Evolutionary conservation across 805 yeast genomes (phyloP), one percentile per base, ranked within the genome.

Genomic region (Starmerella floricola): DNA sequence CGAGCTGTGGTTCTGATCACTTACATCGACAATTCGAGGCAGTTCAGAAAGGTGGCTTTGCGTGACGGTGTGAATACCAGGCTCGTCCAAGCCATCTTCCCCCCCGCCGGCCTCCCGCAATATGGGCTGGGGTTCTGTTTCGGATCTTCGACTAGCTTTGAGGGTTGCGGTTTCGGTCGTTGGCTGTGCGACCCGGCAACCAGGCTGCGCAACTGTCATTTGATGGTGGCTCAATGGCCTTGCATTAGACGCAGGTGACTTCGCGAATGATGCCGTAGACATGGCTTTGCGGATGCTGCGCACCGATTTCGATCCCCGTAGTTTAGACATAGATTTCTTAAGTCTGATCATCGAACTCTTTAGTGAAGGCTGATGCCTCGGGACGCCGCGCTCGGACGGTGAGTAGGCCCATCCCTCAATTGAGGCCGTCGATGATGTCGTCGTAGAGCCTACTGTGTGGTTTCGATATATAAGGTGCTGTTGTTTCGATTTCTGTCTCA

Each of bases 401-500:
- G 50, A 28, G 27, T 38, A 35, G 18, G 47, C 35, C 48, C 47
- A 47, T 18, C 45, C 41, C 16, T 49, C 55, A 12, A 48, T 26
- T 2, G 52, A 45, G 13, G 41, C 41, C 20, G 44, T 38, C 19
- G 50, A 48, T 15, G 38, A 36, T 4, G 40, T 32, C 11, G 40
- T 23, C 32, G 39, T 48, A 31, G 44, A 40, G 34, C 38, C 50
- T 31, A 26, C 30, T 29, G 26, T 16, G 38, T 30, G 34, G 32
- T 2, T 42, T 31, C 21, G 49, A 34, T 8, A 45, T n/a, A n/a
- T n/a, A n/a, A n/a, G n/a, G 19, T 41, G 26, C n/a, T 39, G 44
- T 10, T 31, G 18, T 37, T 41, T 42, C 8, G 18, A 35, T 2
- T 35, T 84, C 56, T 85, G 95, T 58, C 94, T 74, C 11, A 87